These are phyloP conservation scores for Daldinia vernicosa DNA, from an alignment of 495 filamentous ascomycete genomes.

Conservation along the genomic window DNA sequence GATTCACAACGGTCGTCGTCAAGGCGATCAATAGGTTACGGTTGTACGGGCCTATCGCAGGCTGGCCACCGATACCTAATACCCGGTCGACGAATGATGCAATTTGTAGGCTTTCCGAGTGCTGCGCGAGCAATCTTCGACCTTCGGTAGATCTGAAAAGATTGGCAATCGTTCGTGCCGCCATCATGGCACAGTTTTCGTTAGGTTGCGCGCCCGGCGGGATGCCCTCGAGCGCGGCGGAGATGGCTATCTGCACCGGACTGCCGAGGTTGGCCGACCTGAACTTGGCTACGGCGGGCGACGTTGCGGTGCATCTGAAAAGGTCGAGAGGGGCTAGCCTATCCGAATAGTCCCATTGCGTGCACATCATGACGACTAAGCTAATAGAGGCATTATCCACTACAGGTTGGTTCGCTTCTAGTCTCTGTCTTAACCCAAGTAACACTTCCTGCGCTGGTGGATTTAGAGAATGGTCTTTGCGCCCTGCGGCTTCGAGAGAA, in stretches of 20 bases:
- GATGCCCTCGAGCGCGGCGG: conserved; percentile 58
- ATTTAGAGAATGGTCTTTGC: conserved; percentile 78
- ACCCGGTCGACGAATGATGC: conserved; percentile 51
- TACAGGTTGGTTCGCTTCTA: conserved; percentile 61
- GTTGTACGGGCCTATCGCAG: conserved; percentile 66
- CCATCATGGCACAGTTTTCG: conserved; percentile 86
- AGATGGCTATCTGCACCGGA: conserved; percentile 62
- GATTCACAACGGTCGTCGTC: conserved; percentile 87
- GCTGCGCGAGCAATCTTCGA: conserved; percentile 64
- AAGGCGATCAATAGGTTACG: conserved; percentile 83
- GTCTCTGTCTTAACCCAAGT: conserved; percentile 59
- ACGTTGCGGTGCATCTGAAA: conserved; percentile 78
- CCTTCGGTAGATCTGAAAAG: conserved; percentile 81
- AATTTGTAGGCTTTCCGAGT: conserved; percentile 63
- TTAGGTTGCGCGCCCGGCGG: conserved; percentile 48
- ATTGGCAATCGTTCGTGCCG: conserved; percentile 83
- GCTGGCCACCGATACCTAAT: conserved; percentile 58
- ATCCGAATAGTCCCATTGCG: conserved; percentile 78
- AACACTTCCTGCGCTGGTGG: conserved; percentile 71
- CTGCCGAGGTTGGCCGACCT: conserved; percentile 53
- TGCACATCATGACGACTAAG: conserved; percentile 71
- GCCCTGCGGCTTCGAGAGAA: conserved; percentile 69
- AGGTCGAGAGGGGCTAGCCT: conserved; percentile 87
- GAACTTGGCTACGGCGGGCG: conserved; percentile 67
- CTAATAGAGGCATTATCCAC: conserved; percentile 57